A percentile compares a stretch with the other conserved stretches of the same genome.
Evolutionary conservation across 2,329 filamentous ascomycete species (phyloP).

Genomic region (Scedosporium boydii): DNA sequence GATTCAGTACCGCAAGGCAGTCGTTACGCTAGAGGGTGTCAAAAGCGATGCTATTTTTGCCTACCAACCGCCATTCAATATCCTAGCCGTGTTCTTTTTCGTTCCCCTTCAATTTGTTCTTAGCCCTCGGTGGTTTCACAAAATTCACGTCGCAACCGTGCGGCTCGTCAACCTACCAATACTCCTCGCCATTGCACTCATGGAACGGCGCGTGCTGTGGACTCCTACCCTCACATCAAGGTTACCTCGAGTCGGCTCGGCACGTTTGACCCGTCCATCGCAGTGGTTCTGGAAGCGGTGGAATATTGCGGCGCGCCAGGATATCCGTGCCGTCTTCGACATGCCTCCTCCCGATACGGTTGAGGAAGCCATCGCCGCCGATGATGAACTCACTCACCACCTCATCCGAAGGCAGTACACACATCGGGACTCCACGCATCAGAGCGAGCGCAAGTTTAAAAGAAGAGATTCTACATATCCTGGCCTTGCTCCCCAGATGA

Average conservation of each 20-base stretch:
- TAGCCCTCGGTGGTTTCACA: conserved; percentile 80
- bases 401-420: conserved; percentile 49
- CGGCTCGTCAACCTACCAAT: conserved; percentile 67
- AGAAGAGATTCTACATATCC: conserved; percentile 50
- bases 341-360: conserved; percentile 56
- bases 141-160: conserved; percentile 72
- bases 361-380: conserved; percentile 45
- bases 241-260: not conserved
- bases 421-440: conserved; percentile 27
- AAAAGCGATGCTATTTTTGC: conserved; percentile 78
- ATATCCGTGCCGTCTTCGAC: conserved; percentile 65
- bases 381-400: conserved; percentile 49
- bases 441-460: conserved; percentile 16
- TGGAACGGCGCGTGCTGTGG: conserved; percentile 47
- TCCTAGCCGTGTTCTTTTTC: conserved; percentile 64
- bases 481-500: conserved; percentile 27
- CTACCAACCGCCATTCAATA: conserved; percentile 76
- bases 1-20: conserved; percentile 71
- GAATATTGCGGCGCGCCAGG: conserved; percentile 60
- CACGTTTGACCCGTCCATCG: not conserved
- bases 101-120: conserved; percentile 71
- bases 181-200: conserved; percentile 58
- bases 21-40: conserved; percentile 76
- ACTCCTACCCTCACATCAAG: conserved; percentile 9
- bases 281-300: conserved; percentile 57